A percentile compares a stretch with the other conserved stretches of the same genome.
Conservation (phyloP, 495 filamentous ascomycete species). For the Collariella sp. region DNA sequence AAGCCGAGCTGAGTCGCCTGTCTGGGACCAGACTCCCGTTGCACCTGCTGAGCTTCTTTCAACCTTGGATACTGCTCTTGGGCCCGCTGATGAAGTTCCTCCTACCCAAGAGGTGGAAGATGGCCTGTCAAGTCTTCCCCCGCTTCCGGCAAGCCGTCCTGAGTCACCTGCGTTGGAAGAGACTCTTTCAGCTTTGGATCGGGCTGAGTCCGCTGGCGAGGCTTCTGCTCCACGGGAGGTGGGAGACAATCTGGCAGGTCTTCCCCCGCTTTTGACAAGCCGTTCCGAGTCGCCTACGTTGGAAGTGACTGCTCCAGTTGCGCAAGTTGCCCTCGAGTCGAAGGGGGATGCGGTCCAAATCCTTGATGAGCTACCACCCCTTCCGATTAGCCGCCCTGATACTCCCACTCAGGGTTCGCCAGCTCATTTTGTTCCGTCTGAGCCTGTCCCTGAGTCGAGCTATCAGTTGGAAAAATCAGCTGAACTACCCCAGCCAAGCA, state of each 20-base stretch:
- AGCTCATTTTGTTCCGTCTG: not conserved
- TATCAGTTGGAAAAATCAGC: not conserved
- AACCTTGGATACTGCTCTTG: not conserved
- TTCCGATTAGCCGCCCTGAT: not conserved
- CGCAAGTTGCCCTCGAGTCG: too few relatives aligned
- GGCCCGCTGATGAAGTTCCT: not conserved
- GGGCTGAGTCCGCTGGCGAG: too few relatives aligned
- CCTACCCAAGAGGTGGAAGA: not conserved
- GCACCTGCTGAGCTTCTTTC: not conserved
- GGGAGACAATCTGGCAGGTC: too few relatives aligned
- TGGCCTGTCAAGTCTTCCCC: not conserved
- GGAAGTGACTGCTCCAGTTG: too few relatives aligned
- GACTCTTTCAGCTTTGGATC: not conserved
- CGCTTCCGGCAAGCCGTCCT: constrained; percentile 6
- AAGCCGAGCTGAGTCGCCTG: constrained; percentile 6
- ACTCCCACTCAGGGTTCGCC: not conserved
- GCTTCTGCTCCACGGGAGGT: too few relatives aligned
- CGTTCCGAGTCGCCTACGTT: too few relatives aligned
- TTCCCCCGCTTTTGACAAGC: too few relatives aligned
- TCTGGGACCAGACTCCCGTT: not conserved
- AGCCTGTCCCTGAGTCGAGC: not conserved
- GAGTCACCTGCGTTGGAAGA: constrained; percentile 1
- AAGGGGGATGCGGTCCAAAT: too few relatives aligned
- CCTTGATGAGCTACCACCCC: not conserved
- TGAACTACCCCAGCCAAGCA: not conserved